Evolutionary conservation across 352 stramenopile species (phyloP).

Genomic region (Hyphochytrium catenoides): DNA sequence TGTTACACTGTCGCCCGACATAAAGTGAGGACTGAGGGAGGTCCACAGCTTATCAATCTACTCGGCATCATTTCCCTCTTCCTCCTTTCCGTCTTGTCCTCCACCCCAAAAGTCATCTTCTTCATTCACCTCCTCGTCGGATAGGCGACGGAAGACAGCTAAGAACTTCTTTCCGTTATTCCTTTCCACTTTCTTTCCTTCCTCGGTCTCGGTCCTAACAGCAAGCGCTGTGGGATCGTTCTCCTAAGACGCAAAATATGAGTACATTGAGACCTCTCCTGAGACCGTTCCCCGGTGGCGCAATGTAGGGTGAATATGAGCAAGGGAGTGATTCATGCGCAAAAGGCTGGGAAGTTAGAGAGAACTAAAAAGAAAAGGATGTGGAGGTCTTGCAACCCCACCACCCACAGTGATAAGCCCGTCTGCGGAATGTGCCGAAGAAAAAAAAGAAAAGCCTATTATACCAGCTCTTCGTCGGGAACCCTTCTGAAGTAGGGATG

Average conservation of each 20-base stretch:
- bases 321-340: no score
- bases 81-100: no score
- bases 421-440: background rate
- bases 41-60: no score
- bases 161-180: conserved; percentile 65
- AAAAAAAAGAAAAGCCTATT: conserved; percentile 2
- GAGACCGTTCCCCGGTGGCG: no score
- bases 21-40: no score
- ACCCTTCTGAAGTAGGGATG: conserved; percentile 83
- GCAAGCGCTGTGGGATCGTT: conserved; percentile 77
- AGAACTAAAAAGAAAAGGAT: background rate
- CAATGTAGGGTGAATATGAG: no score
- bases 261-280: conserved; percentile 3
- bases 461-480: conserved; percentile 46
- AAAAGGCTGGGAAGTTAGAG: no score
- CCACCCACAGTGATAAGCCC: background rate
- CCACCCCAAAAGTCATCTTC: no score
- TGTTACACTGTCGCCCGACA: no score
- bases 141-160: conserved; percentile 40
- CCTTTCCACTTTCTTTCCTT: conserved; percentile 92
- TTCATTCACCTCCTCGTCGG: conserved; percentile 27
- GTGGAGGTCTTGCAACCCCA: background rate
- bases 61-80: no score
- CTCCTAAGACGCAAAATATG: conserved; percentile 11
- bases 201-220: conserved; percentile 91